Percentiles rank a stretch among this genome's conserved stretches.
phyloP scores from a whole-genome alignment of 495 filamentous ascomycete genomes.

The Haplographium delicatum region DNA sequence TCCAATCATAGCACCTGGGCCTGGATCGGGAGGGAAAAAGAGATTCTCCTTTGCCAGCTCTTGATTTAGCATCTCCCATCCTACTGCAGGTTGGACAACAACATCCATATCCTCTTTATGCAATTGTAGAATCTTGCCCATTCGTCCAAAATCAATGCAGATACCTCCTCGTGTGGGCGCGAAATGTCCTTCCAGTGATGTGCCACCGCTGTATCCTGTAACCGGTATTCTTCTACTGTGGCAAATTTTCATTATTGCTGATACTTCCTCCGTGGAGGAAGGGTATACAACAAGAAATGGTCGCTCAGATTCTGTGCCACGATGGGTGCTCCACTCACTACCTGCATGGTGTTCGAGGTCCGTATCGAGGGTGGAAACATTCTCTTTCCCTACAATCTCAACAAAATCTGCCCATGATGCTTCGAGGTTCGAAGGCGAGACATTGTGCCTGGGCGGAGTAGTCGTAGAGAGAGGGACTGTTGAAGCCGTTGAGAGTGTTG shows the following conservation, averaged over 20 bases:
- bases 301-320: slow-evolving; percentile 33
- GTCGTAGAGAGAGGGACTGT: slow-evolving; percentile 63
- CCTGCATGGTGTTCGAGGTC: slow-evolving; percentile 71
- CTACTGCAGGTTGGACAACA: slow-evolving; percentile 74
- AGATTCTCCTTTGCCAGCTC: slow-evolving; percentile 59
- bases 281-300: slow-evolving; percentile 65
- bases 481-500: slow-evolving; percentile 58
- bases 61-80: slow-evolving; percentile 76
- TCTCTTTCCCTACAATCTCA: slow-evolving; percentile 73
- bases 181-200: slow-evolving; percentile 76
- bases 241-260: slow-evolving; percentile 68
- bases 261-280: slow-evolving; percentile 62
- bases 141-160: slow-evolving; percentile 69
- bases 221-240: slow-evolving; percentile 65
- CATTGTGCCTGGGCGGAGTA: slow-evolving; percentile 61
- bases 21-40: slow-evolving; percentile 82
- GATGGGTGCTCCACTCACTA: slow-evolving; percentile 87
- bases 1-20: slow-evolving; percentile 82
- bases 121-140: slow-evolving; percentile 66
- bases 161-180: slow-evolving; percentile 70
- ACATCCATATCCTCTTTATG: slow-evolving; percentile 76
- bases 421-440: slow-evolving; percentile 70
- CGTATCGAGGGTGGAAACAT: slow-evolving; percentile 68
- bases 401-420: slow-evolving; percentile 92
- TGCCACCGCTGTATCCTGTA: slow-evolving; percentile 71